Base-by-base conservation (phyloP, 805 yeast species). In the Candida palmyrensis region DNA sequence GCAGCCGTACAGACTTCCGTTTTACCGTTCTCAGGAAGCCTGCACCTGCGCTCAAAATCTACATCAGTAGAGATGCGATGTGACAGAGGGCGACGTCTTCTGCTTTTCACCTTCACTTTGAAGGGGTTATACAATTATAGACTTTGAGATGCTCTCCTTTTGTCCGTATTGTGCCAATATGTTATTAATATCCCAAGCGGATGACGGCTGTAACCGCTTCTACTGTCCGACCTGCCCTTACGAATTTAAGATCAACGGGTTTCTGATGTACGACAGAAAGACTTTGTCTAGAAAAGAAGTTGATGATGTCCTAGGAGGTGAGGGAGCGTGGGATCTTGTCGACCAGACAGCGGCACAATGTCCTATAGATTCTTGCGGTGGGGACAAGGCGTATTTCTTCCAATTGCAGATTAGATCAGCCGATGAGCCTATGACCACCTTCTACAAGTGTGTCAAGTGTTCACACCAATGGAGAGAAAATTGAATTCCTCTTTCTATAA, bases 391-490 rank as follows among this genome's bases (percentile, higher is more conserved):
- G 0, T 92, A 92, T 61, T 92, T 86, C 69, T 92, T 89, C 73
- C 97, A 92, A 62, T 67, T 92, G 39, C 98, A 92, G 59, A 92
- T 92, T 51, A 73, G 98, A 60, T 84, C 95, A 41, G 98, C 98
- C 2, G 98, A 92, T 72, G 98, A 92, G 66, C 98, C 98, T 16
- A 92, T 92, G 97, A 92, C 98, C 1, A 90, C 97, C 2, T 92
- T 92, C 57, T 90, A 86, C 59, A 88, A 90, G 59, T 92, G 98
- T 66, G 88, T 88, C 23, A 81, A 77, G 42, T 92, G 98, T 67
- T 85, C 86, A 31, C 75, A 87, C 53, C 94, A 90, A 61, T 92
- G 98, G 98, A 82, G 96, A 62, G 98, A 92, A 50, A 92, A 92
- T 51, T 92, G 47, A 53, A n/a, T n/a, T n/a, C n/a, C n/a, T n/a